Evolutionary conservation across 306 rosid genomes (phyloP).

Genomic region (Cicer pinnatifidum): DNA sequence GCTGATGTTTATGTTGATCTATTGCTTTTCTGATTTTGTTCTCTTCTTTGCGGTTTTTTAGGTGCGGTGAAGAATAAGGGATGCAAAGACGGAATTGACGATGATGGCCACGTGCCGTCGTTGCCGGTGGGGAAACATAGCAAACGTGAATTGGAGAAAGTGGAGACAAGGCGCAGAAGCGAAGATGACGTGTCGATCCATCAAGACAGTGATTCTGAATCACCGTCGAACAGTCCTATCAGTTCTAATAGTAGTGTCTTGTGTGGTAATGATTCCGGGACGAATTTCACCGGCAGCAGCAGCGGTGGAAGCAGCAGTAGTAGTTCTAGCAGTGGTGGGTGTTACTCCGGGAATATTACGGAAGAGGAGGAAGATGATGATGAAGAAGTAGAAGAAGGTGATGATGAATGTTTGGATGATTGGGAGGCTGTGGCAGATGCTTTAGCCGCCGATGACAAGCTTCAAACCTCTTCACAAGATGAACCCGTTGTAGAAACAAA

Average conservation of each 20-base stretch:
- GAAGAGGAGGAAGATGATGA: conserved; percentile 72
- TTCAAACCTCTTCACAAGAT: conserved; percentile 37
- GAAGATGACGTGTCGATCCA: conserved; percentile 60
- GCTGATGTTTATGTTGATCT: conserved; percentile 5
- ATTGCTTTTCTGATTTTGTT: conserved; percentile 24
- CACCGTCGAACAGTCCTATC: conserved; percentile 63
- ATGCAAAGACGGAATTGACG: conserved; percentile 60
- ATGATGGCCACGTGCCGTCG: conserved; percentile 42
- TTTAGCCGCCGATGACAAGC: conserved; percentile 81
- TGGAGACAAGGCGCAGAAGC: conserved; percentile 55
- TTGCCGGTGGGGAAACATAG: conserved; percentile 41
- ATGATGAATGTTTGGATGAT: conserved; percentile 92
- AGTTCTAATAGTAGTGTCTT: conserved; percentile 51
- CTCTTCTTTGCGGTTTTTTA: conserved; percentile 42
- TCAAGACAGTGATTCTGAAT: conserved; percentile 69
- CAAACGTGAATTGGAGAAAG: conserved; percentile 53
- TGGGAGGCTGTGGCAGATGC: conserved; percentile 99
- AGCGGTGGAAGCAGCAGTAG: conserved; percentile 59
- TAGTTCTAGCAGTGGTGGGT: conserved; percentile 73
- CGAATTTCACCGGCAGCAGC: conserved; percentile 72
- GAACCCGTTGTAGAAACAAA: conserved; percentile 47
- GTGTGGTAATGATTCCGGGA: conserved; percentile 74
- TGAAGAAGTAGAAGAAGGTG: conserved; percentile 50
- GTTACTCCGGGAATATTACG: conserved; percentile 81
- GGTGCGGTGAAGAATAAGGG: conserved; percentile 70